Evolutionary conservation across 2,329 filamentous ascomycete genomes (phyloP).

Genomic region (Aureobasidium uvarum): DNA sequence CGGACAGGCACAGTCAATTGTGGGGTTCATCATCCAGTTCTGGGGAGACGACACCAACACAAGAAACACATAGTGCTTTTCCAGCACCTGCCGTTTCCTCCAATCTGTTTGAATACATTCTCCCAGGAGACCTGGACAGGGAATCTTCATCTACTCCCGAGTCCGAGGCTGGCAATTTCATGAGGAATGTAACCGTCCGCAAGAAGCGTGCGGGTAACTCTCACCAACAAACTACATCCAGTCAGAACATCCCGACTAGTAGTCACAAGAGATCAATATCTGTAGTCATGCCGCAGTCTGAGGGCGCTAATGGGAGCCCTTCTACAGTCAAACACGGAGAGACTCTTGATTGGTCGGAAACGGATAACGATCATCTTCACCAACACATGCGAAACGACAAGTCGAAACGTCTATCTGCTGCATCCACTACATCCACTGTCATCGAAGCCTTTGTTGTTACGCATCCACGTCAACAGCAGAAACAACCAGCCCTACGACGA

Average conservation of each 20-base stretch:
- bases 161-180: conserved; percentile 15
- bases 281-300: not conserved
- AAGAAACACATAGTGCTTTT: conserved; percentile 4
- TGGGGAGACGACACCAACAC: conserved; percentile 20
- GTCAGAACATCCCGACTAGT: not conserved
- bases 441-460: conserved; percentile 57
- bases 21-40: not conserved
- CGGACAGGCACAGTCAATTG: not conserved
- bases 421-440: conserved; percentile 55
- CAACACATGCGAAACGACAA: conserved; percentile 36
- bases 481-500: conserved; percentile 49
- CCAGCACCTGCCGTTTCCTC: not conserved
- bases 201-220: conserved; percentile 35
- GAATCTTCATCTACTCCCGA: conserved; percentile 3
- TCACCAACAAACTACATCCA: conserved; percentile 21
- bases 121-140: not conserved
- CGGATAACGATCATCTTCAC: conserved; percentile 35
- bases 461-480: conserved; percentile 47
- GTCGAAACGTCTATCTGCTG: conserved; percentile 49
- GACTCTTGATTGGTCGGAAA: conserved; percentile 52
- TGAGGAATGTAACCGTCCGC: conserved; percentile 45
- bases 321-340: conserved; percentile 40
- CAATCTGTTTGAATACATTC: not conserved
- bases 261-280: not conserved
- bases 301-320: not conserved